A percentile compares a stretch with the other conserved stretches of the same genome.
These are phyloP conservation scores for Cryptococcus jaspeensis DNA, from an alignment of 1,284 basidiomycete species.

Conservation along the genomic window DNA sequence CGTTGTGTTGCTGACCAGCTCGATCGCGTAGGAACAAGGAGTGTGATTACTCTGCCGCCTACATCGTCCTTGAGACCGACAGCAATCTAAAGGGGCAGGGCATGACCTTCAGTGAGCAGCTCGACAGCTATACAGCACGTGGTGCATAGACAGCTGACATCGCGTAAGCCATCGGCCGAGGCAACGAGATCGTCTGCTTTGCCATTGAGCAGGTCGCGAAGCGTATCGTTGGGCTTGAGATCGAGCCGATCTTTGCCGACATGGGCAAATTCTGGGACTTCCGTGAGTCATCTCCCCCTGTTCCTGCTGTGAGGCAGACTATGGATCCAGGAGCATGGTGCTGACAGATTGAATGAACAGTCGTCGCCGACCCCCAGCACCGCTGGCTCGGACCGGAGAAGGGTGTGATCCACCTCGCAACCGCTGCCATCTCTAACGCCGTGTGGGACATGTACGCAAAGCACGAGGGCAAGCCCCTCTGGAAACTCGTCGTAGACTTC, in stretches of 20 bases:
- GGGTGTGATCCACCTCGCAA: constrained; percentile 59
- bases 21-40: constrained; percentile 70
- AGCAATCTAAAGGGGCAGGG: constrained; percentile 74
- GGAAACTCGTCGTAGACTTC: constrained; percentile 59
- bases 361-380: constrained; percentile 81
- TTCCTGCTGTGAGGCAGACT: neutral
- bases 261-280: constrained; percentile 66
- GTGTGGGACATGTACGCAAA: constrained; percentile 57
- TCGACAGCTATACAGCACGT: too few relatives aligned
- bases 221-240: constrained; percentile 78
- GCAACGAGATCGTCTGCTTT: constrained; percentile 87
- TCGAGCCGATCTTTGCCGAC: constrained; percentile 76
- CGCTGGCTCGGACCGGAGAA: constrained; percentile 67
- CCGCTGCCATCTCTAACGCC: constrained; percentile 57
- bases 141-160: neutral
- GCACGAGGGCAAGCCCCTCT: constrained; percentile 56
- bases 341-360: constrained; percentile 57
- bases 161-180: constrained; percentile 72
- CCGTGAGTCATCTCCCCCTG: constrained; percentile 30
- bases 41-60: constrained; percentile 93
- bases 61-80: constrained; percentile 70
- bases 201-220: constrained; percentile 76
- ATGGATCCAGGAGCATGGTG: neutral
- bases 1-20: neutral
- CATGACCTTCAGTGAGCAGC: constrained; percentile 75